Evolutionary conservation across 331 rosid genomes (phyloP), one percentile per base, ranked within the genome.

Genomic region (Acacia concinna): DNA sequence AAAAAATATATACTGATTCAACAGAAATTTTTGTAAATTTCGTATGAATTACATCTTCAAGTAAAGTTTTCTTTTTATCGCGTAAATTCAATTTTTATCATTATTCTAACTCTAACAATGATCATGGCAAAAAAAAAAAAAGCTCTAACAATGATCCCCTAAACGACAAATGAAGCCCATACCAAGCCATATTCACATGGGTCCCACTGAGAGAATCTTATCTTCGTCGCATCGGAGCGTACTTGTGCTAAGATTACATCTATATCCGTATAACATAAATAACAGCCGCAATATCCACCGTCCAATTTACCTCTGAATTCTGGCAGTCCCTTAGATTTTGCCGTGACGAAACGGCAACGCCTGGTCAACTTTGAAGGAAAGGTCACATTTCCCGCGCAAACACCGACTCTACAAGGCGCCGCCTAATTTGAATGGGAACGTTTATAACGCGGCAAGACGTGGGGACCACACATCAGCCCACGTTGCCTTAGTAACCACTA

Each of bases 381-480:
- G 21, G 14, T 3, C 25, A 21, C 46, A 79, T 86, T 91, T 91
- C 92, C 94, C 91, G 97, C 97, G 87, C 87, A 84, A 81, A 66
- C 83, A 82, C 81, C 77, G 82, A 70, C 87, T 41, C 62, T 41
- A 9, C 54, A 71, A 68, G 6, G 74, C 79, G 84, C 89, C 89
- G 89, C 88, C 91, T 11, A 17, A 71, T 86, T 86, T 79, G 88
- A 86, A 79, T 34, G 18, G 25, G 13, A 40, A 10, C 5, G 14
- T 52, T 41, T 38, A 62, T 71, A 84, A 87, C 84, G 84, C 84
- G 85, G 78, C 68, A 54, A 28, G 35, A 63, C 23, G 44, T 68
- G 72, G 81, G 81, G 47, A 56, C 84, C 73, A 54, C 60, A 21
- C 0, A 41, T 13, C 35, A 23, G 10, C 54, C 54, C 79, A 47